Evolutionary conservation across 2,329 filamentous ascomycete species (phyloP), one percentile per base, ranked within the genome.

Genomic region (Blastomyces parvus): DNA sequence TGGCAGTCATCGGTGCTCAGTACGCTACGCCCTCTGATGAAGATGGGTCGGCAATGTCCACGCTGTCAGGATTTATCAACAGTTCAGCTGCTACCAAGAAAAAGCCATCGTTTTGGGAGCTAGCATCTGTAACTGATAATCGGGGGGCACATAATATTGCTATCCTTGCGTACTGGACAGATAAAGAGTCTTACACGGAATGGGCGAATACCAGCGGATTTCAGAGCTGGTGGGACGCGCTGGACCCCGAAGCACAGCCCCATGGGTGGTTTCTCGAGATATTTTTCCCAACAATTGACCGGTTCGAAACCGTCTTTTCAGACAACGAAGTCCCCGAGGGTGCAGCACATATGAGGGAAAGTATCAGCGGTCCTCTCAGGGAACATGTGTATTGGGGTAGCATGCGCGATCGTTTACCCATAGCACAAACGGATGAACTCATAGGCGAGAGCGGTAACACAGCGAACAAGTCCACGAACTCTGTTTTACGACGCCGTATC

Each of bases 301-400:
- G 77, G 14, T 74, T 79, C 67, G 78, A 81, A 66, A 80, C 76
- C 0, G 69, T 80, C 13, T 78, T 78, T 62, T 78, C 77, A 3
- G 73, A 73, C 62, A 69, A 71, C 30, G 64, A 68, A 25, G 67
- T 72, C 1, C 72, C 73, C 5, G 78, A 81, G 64, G 78, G 78
- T 14, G 75, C 72, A 9, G 77, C 75, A 7, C 69, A 78, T 64
- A 75, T 81, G 77, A 66, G 74, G 4, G 71, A 74, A 5, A 64
- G 65, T 2, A 69, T 78, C 4, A 76, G 73, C 22, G 76, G 75
- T 0, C 70, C 72, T 38, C 69, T 81, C 19, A 66, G 71, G 46
- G 76, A 80, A 67, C 79, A 81, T 65, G 76, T 72, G 0, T 81
- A 80, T 66, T 80, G 77, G 77, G 79, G 78, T 1, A 78, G 76